Percentiles rank a stretch among this genome's conserved stretches.
Conservation (phyloP, 2,329 filamentous ascomycete species). For the Harringtonia lauricola region DNA sequence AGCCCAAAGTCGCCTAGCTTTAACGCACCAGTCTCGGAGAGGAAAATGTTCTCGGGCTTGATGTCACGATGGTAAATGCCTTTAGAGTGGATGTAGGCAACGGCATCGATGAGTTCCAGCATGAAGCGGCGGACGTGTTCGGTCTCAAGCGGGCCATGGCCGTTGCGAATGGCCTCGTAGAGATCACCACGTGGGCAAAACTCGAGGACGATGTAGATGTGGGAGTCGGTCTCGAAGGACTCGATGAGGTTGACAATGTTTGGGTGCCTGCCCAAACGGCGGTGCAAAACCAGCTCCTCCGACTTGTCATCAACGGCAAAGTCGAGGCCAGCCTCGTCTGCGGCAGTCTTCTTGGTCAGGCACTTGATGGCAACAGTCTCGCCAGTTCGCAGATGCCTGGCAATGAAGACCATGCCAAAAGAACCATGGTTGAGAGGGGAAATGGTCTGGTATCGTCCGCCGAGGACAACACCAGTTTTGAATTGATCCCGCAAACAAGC, state of each 20-base stretch:
- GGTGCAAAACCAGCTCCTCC: conserved; percentile 71
- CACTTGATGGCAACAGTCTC: conserved; percentile 92
- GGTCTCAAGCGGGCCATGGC: conserved; percentile 81
- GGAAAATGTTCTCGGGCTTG: conserved; percentile 98
- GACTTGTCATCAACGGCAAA: conserved; percentile 73
- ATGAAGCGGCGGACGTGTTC: conserved; percentile 97
- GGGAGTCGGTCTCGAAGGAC: conserved; percentile 83
- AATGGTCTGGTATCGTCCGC: conserved; percentile 82
- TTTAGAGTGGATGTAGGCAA: conserved; percentile 82
- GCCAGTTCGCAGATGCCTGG: conserved; percentile 65
- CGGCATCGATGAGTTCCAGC: conserved; percentile 82
- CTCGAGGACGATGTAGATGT: conserved; percentile 87
- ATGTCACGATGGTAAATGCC: conserved; percentile 95
- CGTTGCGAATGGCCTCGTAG: conserved; percentile 90
- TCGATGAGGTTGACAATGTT: conserved; percentile 91
- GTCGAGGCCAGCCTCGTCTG: conserved; percentile 46
- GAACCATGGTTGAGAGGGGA: conserved; percentile 96
- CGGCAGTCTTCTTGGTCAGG: conserved; percentile 68
- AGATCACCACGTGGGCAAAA: conserved; percentile 92
- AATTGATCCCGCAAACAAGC: conserved; percentile 83
- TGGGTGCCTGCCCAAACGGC: conserved; percentile 64
- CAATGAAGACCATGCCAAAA: conserved; percentile 97
- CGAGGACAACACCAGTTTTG: conserved; percentile 65
- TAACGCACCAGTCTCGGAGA: conserved; percentile 75
- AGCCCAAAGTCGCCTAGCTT: conserved; percentile 96